phyloP scores from a whole-genome alignment of 2,329 filamentous ascomycete genomes.

The Exophiala bonariae region DNA sequence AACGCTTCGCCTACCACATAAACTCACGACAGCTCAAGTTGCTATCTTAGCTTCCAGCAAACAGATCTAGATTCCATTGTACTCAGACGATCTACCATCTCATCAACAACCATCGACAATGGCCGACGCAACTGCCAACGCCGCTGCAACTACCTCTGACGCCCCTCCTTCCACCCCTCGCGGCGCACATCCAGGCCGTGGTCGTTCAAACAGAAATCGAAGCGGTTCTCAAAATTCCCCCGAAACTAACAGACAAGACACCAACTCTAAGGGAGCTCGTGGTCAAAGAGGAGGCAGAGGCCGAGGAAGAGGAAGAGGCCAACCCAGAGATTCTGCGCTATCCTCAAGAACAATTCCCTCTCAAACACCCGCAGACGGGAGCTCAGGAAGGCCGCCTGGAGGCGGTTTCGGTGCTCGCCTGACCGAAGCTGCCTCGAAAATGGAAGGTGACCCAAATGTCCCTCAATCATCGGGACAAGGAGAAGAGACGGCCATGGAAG shows the following conservation, averaged over 20 bases:
- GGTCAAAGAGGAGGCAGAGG: conserved; percentile 60
- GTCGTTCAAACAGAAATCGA: conserved; percentile 6
- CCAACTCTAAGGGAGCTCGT: conserved; percentile 9
- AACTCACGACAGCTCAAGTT: too few species aligned
- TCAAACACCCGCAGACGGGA: conserved; percentile 36
- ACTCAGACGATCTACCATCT: too few species aligned
- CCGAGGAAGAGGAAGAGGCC: conserved; percentile 78
- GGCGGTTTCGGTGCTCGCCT: conserved; percentile 48
- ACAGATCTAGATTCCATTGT: too few species aligned
- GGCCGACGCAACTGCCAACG: conserved; percentile 8
- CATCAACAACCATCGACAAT: conserved; percentile 8
- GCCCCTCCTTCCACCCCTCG: conserved; percentile 3
- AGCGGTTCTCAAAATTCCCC: conserved; percentile 7
- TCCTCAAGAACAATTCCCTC: conserved; percentile 15
- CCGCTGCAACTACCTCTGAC: background rate
- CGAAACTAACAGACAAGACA: conserved; percentile 9
- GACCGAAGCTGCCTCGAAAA: conserved; percentile 47
- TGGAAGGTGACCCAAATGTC: conserved; percentile 31
- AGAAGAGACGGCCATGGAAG: conserved; percentile 42
- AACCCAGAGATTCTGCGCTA: conserved; percentile 66
- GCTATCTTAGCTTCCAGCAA: too few species aligned
- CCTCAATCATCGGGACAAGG: conserved; percentile 8
- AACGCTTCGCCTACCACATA: too few species aligned
- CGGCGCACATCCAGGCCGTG: conserved; percentile 5
- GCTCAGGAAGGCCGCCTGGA: conserved; percentile 41